These are phyloP conservation scores for Pseudocercospora cruenta DNA, from an alignment of 2,329 filamentous ascomycete genomes.

Conservation along the genomic window DNA sequence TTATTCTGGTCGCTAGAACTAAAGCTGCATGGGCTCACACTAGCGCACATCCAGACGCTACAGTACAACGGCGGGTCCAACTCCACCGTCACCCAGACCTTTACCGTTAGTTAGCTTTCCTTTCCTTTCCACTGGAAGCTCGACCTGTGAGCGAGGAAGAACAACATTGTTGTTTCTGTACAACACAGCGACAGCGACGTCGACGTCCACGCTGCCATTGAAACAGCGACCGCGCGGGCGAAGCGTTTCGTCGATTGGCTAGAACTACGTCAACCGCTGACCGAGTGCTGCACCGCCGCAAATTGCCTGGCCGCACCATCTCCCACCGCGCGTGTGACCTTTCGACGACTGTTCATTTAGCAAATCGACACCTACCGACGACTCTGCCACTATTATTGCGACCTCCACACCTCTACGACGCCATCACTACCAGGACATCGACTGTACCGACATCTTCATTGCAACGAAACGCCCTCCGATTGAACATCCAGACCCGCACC, in stretches of 20 bases:
- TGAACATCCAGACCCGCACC: slow-evolving; percentile 3
- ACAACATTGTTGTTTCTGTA: not conserved
- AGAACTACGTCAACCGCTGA: not conserved
- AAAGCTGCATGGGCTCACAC: not conserved
- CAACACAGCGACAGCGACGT: not conserved
- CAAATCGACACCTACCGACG: not conserved
- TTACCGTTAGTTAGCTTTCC: not conserved
- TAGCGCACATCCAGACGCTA: not conserved
- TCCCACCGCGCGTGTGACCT: not conserved
- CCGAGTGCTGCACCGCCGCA: slow-evolving; percentile 5
- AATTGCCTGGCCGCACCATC: not conserved
- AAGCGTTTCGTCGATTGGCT: not conserved
- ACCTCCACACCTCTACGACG: not conserved
- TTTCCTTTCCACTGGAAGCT: not conserved
- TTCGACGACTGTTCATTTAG: not conserved
- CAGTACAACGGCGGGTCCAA: not conserved
- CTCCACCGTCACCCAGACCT: not conserved
- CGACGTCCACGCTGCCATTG: not conserved
- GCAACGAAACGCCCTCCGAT: not conserved
- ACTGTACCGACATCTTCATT: slow-evolving; percentile 1
- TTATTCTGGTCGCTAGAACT: not conserved
- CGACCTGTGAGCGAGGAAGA: not conserved
- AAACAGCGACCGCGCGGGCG: not conserved
- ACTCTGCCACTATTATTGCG: not conserved
- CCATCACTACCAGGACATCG: not conserved